Conservation (phyloP, 1,139 yeast genomes). For the Hyphopichia burtonii region DNA sequence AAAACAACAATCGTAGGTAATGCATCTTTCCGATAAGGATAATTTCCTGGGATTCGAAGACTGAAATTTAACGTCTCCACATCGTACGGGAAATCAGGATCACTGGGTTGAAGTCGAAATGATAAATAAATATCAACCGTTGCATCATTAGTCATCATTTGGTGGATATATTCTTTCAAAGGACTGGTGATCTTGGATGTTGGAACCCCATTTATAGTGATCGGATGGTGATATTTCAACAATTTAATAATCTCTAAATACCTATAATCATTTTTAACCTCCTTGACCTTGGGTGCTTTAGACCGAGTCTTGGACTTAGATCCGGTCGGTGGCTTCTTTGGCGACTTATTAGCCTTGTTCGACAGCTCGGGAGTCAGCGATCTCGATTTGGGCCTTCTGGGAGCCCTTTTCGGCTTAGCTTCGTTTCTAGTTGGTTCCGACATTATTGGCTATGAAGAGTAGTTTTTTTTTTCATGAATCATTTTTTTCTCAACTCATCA, state of each 20-base stretch:
- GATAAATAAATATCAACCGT: conserved; percentile 26
- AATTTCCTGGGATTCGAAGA: conserved; percentile 53
- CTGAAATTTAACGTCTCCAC: conserved; percentile 50
- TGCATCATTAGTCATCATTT: conserved; percentile 1
- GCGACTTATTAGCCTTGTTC: not conserved
- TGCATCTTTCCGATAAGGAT: conserved; percentile 43
- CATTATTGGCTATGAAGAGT: not conserved
- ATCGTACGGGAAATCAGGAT: conserved; percentile 75
- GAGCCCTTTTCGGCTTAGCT: not conserved
- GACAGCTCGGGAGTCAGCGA: not conserved
- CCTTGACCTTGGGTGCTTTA: conserved; percentile 5
- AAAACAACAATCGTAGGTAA: conserved; percentile 51
- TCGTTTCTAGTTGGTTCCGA: not conserved
- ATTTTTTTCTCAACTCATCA: no score
- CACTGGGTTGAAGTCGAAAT: conserved; percentile 52
- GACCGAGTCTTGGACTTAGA: not conserved
- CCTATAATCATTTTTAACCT: conserved; percentile 10
- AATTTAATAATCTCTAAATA: conserved; percentile 20
- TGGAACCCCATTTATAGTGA: conserved; percentile 34
- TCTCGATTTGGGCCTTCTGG: not conserved
- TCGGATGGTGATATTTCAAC: conserved; percentile 24
- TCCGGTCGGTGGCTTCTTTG: no score
- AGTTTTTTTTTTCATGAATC: no score
- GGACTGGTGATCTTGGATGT: conserved; percentile 8
- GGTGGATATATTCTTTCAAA: conserved; percentile 14